Evolutionary conservation across 805 yeast species (phyloP).

Genomic region (Schwanniomyces yamadae): DNA sequence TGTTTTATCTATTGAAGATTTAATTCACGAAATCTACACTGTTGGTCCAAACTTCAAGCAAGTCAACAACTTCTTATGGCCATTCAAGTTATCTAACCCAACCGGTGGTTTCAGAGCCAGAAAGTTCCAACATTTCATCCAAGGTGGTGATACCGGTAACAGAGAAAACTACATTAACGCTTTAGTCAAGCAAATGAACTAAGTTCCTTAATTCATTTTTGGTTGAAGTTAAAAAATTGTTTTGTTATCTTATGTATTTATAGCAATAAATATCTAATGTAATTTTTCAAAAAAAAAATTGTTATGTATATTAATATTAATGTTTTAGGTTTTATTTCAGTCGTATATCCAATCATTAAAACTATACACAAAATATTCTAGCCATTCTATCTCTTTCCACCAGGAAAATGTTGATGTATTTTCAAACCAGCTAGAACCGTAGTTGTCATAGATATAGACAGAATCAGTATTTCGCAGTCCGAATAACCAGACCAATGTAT

Average conservation of each 20-base stretch:
- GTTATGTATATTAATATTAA: constrained; percentile 1
- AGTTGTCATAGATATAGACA: constrained; percentile 16
- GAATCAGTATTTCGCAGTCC: constrained; percentile 1
- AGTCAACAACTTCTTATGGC: constrained; percentile 98
- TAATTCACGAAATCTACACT: constrained; percentile 93
- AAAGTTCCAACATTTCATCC: constrained; percentile 96
- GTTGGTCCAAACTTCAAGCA: constrained; percentile 99
- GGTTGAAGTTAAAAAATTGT: constrained; percentile 2
- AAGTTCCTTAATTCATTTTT: constrained; percentile 30
- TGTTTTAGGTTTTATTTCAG: constrained; percentile 2
- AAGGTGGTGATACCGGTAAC: constrained; percentile 99
- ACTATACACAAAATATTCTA: constrained; percentile 27
- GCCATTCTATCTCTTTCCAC: constrained; percentile 34
- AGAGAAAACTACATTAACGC: constrained; percentile 94
- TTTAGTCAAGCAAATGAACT: constrained; percentile 91
- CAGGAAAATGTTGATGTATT: constrained; percentile 16
- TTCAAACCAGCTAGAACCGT: constrained; percentile 11
- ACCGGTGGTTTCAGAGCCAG: constrained; percentile 98
- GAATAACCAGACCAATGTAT: constrained; percentile 9
- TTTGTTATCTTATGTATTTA: constrained; percentile 7
- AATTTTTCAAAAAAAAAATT: constrained; percentile 6
- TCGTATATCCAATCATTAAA: constrained; percentile 15
- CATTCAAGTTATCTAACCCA: constrained; percentile 96
- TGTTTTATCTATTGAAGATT: constrained; percentile 86
- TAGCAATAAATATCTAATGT: constrained; percentile 4